Conservation (phyloP, 106 monocot genomes). For the Allium cepa region DNA sequence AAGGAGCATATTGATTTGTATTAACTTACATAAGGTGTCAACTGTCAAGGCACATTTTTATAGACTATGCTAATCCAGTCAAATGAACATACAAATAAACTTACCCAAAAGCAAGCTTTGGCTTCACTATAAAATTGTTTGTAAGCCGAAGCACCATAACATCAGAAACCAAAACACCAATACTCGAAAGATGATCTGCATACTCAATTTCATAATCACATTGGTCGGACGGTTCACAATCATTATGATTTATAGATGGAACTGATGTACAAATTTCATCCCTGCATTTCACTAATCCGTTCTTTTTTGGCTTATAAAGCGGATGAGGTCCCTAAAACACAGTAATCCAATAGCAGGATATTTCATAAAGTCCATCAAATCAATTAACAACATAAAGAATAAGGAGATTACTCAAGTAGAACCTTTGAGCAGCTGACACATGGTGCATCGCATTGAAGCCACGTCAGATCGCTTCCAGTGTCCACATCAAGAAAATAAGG, state of each 20-base stretch:
- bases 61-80: neutral
- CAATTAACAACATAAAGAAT: neutral
- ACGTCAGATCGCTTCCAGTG: conserved; percentile 94
- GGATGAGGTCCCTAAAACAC: conserved; percentile 69
- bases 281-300: conserved; percentile 49
- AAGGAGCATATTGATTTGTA: neutral
- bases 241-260: conserved; percentile 7
- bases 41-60: neutral
- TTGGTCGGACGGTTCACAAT: conserved; percentile 28
- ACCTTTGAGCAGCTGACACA: conserved; percentile 70
- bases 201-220: conserved; percentile 86
- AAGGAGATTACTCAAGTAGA: neutral
- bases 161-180: conserved; percentile 73
- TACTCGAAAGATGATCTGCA: conserved; percentile 56
- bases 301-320: conserved; percentile 48
- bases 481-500: conserved; percentile 93
- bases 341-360: neutral
- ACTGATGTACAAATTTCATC: conserved; percentile 50
- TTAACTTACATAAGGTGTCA: neutral
- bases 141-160: conserved; percentile 38
- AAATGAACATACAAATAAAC: neutral
- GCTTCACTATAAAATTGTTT: conserved; percentile 46
- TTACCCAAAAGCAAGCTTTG: conserved; percentile 60
- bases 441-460: conserved; percentile 97
- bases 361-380: neutral